Percentiles rank a stretch among this genome's conserved stretches.
phyloP scores from a whole-genome alignment of 2,329 filamentous ascomycete species.

The Aspergillus fumigatus region DNA sequence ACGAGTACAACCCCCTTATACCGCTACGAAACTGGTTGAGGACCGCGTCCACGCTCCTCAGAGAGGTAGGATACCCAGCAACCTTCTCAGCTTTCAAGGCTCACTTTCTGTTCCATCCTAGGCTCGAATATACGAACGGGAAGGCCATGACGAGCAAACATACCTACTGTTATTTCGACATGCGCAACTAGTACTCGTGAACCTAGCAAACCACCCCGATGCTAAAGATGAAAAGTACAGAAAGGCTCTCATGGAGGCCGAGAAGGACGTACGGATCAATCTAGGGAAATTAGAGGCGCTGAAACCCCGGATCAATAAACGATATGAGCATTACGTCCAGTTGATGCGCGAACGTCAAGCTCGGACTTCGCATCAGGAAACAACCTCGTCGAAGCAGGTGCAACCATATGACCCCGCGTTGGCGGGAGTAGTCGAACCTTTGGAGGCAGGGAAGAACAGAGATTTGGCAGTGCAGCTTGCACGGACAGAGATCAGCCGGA shows the following conservation, averaged over 20 bases:
- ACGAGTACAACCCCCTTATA: conserved; percentile 73
- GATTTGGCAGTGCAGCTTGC: conserved; percentile 74
- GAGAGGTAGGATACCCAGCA: conserved; percentile 60
- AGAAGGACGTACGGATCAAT: conserved; percentile 59
- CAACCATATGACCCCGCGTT: conserved; percentile 54
- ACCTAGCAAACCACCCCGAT: conserved; percentile 72
- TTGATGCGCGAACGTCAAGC: conserved; percentile 45
- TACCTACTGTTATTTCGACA: conserved; percentile 91
- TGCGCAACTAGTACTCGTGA: conserved; percentile 74
- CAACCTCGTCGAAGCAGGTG: conserved; percentile 12
- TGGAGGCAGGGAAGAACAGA: conserved; percentile 67
- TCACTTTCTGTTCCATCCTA: conserved; percentile 34
- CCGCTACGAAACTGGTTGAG: conserved; percentile 77
- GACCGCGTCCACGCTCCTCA: conserved; percentile 71
- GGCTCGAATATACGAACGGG: conserved; percentile 78
- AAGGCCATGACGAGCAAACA: conserved; percentile 81
- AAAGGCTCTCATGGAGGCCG: conserved; percentile 51
- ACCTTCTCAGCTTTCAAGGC: background rate
- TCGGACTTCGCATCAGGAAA: conserved; percentile 27
- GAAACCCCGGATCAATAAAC: conserved; percentile 70
- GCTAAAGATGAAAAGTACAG: conserved; percentile 60
- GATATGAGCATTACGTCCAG: conserved; percentile 64
- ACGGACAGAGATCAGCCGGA: conserved; percentile 63
- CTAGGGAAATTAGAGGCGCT: conserved; percentile 69
- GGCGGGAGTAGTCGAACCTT: conserved; percentile 52